These are phyloP conservation scores for Arabidopsis hybrid DNA, from an alignment of 441 rosid species.

Conservation along the genomic window DNA sequence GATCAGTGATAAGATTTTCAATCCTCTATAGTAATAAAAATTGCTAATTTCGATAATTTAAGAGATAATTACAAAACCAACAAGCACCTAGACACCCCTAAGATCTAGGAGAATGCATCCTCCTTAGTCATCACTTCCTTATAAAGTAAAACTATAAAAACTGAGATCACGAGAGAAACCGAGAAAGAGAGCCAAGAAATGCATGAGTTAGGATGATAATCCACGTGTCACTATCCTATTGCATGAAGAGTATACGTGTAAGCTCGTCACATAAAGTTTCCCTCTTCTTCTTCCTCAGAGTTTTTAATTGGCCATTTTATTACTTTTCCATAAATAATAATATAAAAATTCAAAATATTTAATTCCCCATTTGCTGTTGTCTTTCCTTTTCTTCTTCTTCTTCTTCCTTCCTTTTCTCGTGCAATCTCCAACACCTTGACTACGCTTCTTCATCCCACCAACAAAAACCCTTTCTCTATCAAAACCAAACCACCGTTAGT, in stretches of 20 bases:
- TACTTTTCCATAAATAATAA: not conserved
- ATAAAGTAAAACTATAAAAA: not conserved
- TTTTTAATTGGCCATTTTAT: slow-evolving; percentile 17
- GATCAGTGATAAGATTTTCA: too few species aligned
- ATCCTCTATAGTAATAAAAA: too few species aligned
- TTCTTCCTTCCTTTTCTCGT: slow-evolving; percentile 19
- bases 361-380: slow-evolving; percentile 11
- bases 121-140: not conserved
- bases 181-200: not conserved
- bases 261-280: slow-evolving; percentile 26
- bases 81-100: too few species aligned
- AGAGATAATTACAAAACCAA: too few species aligned
- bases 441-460: slow-evolving; percentile 9
- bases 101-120: too few species aligned
- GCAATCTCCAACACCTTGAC: slow-evolving; percentile 15
- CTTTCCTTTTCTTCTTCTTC: slow-evolving; percentile 8
- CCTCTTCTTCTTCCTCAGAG: not conserved
- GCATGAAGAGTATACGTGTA: slow-evolving; percentile 8
- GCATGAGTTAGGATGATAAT: slow-evolving; percentile 7
- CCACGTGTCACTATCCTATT: slow-evolving; percentile 33
- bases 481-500: not conserved
- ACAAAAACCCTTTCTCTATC: slow-evolving; percentile 12
- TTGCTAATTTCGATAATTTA: too few species aligned
- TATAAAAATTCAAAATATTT: slow-evolving; percentile 23
- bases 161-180: slow-evolving; percentile 7